Percentiles rank a stretch among this genome's conserved stretches.
These are phyloP conservation scores for Cubamyces lactineus DNA, from an alignment of 768 basidiomycete species.

Conservation along the genomic window DNA sequence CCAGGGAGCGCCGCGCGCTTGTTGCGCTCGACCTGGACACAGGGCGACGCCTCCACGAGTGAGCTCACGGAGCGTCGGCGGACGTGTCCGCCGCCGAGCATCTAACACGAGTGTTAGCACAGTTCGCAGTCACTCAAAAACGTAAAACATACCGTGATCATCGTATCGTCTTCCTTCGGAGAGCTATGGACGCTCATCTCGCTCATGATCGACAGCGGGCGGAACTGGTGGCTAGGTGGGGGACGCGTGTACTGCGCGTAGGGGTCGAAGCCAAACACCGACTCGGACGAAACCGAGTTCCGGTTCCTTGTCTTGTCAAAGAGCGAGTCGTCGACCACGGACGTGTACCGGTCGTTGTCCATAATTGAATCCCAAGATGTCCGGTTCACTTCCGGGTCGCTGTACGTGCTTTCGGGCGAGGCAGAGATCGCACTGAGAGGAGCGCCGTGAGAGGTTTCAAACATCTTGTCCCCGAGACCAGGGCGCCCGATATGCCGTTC, in stretches of 20 bases:
- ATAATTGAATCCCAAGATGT: slow-evolving; percentile 69
- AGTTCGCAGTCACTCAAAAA: not conserved
- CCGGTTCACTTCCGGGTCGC: slow-evolving; percentile 37
- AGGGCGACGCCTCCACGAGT: slow-evolving; percentile 70
- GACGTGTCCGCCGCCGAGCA: slow-evolving; percentile 79
- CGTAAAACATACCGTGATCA: slow-evolving; percentile 63
- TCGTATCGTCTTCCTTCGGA: slow-evolving; percentile 73
- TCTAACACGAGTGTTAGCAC: slow-evolving; percentile 42
- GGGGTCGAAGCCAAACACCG: slow-evolving; percentile 60
- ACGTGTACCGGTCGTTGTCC: slow-evolving; percentile 46
- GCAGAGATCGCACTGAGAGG: slow-evolving; percentile 67
- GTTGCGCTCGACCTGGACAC: slow-evolving; percentile 64
- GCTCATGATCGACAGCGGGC: slow-evolving; percentile 69
- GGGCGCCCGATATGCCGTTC: slow-evolving; percentile 63
- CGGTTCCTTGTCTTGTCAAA: slow-evolving; percentile 60
- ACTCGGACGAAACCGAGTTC: slow-evolving; percentile 57
- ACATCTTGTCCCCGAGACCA: slow-evolving; percentile 87
- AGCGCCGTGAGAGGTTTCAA: slow-evolving; percentile 59
- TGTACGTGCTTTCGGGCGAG: slow-evolving; percentile 57
- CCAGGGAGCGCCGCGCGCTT: slow-evolving; percentile 51
- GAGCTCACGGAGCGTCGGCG: slow-evolving; percentile 70
- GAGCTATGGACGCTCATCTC: slow-evolving; percentile 50
- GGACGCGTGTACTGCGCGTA: slow-evolving; percentile 39
- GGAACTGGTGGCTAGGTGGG: slow-evolving; percentile 55
- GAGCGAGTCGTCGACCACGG: slow-evolving; percentile 35